Conservation (phyloP, 1,139 yeast species). For the Lodderomyces margitis region DNA sequence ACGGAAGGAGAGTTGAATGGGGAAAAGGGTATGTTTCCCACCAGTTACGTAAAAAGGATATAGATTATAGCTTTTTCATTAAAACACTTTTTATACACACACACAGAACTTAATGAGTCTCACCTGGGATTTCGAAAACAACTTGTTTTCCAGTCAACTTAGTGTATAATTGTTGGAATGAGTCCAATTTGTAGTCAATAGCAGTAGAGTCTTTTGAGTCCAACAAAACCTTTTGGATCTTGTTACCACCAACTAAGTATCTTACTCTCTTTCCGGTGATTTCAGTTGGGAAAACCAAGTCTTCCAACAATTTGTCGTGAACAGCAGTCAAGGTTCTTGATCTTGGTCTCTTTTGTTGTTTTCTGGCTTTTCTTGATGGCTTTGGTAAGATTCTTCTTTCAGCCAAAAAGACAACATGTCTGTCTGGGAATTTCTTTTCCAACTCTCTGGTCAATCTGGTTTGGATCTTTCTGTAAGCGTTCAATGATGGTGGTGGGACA, state of each 20-base stretch:
- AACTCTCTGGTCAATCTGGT: conserved; percentile 97
- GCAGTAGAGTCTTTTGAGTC: conserved; percentile 97
- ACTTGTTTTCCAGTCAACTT: conserved; percentile 99
- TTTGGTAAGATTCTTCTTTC: conserved; percentile 99
- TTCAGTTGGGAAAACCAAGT: conserved; percentile 99
- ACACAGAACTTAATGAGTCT: conserved; percentile 35
- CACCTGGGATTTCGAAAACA: conserved; percentile 93
- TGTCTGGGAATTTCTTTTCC: conserved; percentile 99
- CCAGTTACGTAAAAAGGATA: conserved; percentile 58
- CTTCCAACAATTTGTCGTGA: conserved; percentile 98
- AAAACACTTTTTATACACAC: background rate
- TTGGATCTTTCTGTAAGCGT: conserved; percentile 96
- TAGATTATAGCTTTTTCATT: conserved; percentile 13
- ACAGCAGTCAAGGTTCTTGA: conserved; percentile 99
- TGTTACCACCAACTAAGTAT: conserved; percentile 98
- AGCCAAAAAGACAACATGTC: conserved; percentile 98
- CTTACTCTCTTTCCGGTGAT: conserved; percentile 99
- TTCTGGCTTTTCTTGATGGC: conserved; percentile 89
- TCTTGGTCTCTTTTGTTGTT: conserved; percentile 98
- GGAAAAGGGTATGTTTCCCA: conserved; percentile 73
- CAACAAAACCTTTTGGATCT: conserved; percentile 96
- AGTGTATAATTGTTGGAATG: conserved; percentile 98
- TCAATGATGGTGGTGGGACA: conserved; percentile 95
- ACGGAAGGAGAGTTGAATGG: conserved; percentile 88
- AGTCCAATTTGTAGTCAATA: conserved; percentile 98